Conservation (phyloP, 73 alveolate genomes). For the Paramecium sonneborni region DNA sequence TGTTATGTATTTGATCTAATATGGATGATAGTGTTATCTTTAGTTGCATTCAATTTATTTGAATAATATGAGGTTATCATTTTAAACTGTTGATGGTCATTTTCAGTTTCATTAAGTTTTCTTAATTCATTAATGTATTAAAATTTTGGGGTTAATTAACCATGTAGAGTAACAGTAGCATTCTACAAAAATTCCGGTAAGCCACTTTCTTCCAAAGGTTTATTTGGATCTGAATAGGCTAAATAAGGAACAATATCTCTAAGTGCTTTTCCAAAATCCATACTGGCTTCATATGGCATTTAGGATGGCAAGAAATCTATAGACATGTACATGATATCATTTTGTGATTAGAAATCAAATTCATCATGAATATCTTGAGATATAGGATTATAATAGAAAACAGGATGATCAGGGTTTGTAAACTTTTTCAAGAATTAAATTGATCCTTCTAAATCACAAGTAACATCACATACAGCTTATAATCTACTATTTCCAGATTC, state of each 20-base stretch:
- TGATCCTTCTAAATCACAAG: constrained; percentile 87
- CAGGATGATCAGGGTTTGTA: constrained; percentile 83
- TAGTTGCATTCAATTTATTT: no score
- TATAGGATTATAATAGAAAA: constrained; percentile 70
- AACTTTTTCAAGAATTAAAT: constrained; percentile 76
- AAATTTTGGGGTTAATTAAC: constrained; percentile 36
- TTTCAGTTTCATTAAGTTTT: no score
- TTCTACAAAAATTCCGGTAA: constrained; percentile 65
- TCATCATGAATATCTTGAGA: constrained; percentile 56
- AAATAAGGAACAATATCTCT: constrained; percentile 64
- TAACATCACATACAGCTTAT: constrained; percentile 84
- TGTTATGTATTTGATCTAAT: no score
- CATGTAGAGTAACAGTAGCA: constrained; percentile 71
- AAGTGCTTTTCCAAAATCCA: constrained; percentile 75
- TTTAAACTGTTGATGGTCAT: no score
- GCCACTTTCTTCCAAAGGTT: constrained; percentile 65
- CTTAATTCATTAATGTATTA: neutral
- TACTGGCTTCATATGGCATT: constrained; percentile 83
- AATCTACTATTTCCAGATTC: constrained; percentile 63
- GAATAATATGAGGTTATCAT: no score
- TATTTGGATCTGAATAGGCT: constrained; percentile 63
- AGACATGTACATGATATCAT: constrained; percentile 74
- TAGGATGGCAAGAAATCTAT: constrained; percentile 87
- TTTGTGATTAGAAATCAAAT: neutral
- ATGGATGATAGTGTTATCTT: no score